A percentile compares a stretch with the other conserved stretches of the same genome.
These are phyloP conservation scores for Obba rivulosa DNA, from an alignment of 768 basidiomycete genomes.

Conservation along the genomic window DNA sequence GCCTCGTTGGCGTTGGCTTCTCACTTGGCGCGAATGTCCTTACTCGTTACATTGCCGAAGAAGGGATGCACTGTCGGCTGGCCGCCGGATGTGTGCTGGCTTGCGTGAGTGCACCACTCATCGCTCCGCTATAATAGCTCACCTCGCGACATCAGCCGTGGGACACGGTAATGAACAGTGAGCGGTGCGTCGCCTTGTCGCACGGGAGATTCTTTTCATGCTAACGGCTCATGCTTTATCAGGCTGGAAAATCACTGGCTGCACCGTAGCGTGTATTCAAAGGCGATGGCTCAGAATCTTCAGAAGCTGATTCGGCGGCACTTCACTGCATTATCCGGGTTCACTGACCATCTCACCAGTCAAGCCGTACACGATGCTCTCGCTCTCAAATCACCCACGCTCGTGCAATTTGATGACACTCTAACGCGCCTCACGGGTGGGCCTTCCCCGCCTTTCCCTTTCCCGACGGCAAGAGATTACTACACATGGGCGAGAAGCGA, in stretches of 20 bases:
- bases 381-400: slow-evolving; percentile 45
- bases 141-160: slow-evolving; percentile 37
- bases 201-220: slow-evolving; percentile 1
- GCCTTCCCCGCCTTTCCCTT: slow-evolving; percentile 43
- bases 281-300: slow-evolving; percentile 74
- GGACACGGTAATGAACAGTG: slow-evolving; percentile 35
- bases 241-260: slow-evolving; percentile 55
- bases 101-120: slow-evolving; percentile 50
- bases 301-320: slow-evolving; percentile 52
- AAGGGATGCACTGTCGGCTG: slow-evolving; percentile 59
- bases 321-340: slow-evolving; percentile 36
- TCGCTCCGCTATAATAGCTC: slow-evolving; percentile 4
- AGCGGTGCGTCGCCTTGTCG: slow-evolving; percentile 11
- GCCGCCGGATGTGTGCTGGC: slow-evolving; percentile 63
- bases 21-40: slow-evolving; percentile 92
- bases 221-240: slow-evolving; percentile 7
- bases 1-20: slow-evolving; percentile 84
- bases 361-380: slow-evolving; percentile 42
- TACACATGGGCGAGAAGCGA: slow-evolving; percentile 56
- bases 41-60: slow-evolving; percentile 84
- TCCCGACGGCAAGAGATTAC: slow-evolving; percentile 40
- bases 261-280: slow-evolving; percentile 65
- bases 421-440: slow-evolving; percentile 70
- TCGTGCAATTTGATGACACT: slow-evolving; percentile 54
- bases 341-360: slow-evolving; percentile 47